Evolutionary conservation across 768 basidiomycete species (phyloP).

Genomic region (Rhodotorula kratochvilovae): DNA sequence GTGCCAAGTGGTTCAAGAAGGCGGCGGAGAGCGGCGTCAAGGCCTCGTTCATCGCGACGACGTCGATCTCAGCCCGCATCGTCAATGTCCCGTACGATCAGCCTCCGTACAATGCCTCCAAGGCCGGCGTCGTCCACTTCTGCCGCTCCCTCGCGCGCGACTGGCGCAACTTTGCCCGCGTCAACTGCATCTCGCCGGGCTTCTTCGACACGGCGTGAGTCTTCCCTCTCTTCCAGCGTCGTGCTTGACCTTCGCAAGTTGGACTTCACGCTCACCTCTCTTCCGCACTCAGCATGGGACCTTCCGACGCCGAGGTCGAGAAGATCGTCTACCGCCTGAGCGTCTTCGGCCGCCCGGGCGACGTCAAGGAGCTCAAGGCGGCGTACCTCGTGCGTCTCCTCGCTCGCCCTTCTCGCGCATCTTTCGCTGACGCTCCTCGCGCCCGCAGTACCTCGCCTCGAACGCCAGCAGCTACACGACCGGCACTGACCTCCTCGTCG

Average conservation of each 20-base stretch:
- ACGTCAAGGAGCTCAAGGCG: slow-evolving; percentile 19
- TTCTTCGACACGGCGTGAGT: slow-evolving; percentile 4
- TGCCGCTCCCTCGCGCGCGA: slow-evolving; percentile 46
- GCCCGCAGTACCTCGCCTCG: slow-evolving; percentile 41
- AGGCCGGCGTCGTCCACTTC: slow-evolving; percentile 46
- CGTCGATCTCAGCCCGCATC: slow-evolving; percentile 22
- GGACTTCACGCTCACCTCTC: not conserved
- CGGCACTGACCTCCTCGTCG: slow-evolving; percentile 44
- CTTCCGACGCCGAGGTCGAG: not conserved
- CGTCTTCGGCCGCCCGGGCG: slow-evolving; percentile 21
- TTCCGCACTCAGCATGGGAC: not conserved
- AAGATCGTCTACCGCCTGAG: not conserved
- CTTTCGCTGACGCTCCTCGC: too few species aligned
- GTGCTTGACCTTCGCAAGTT: not conserved
- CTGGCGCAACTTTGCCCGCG: slow-evolving; percentile 45
- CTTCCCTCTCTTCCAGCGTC: slow-evolving; percentile 2
- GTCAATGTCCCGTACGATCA: slow-evolving; percentile 22
- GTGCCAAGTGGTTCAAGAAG: slow-evolving; percentile 23
- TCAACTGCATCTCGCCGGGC: slow-evolving; percentile 43
- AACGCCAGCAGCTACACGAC: slow-evolving; percentile 47
- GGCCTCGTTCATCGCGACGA: slow-evolving; percentile 31
- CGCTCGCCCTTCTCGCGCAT: not conserved
- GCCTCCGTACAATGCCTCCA: slow-evolving; percentile 45
- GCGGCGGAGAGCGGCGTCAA: slow-evolving; percentile 10
- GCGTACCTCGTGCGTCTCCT: slow-evolving; percentile 31